These are phyloP conservation scores for Platanthera zijinensis DNA, from an alignment of 106 monocot genomes.

Conservation along the genomic window DNA sequence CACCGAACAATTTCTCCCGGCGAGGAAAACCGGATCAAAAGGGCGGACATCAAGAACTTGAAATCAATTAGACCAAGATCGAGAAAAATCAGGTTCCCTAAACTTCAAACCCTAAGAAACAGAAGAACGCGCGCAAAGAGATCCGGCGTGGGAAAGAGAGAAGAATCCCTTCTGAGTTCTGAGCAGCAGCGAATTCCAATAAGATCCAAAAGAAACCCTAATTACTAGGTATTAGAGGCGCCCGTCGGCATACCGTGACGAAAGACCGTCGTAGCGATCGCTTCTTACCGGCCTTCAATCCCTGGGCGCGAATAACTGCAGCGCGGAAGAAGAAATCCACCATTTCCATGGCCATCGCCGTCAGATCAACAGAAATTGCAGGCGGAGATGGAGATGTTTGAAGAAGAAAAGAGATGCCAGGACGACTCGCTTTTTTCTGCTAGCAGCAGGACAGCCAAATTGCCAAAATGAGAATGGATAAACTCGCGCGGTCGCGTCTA, in stretches of 20 bases:
- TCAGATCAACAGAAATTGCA: not conserved
- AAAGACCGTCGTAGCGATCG: conserved; percentile 8
- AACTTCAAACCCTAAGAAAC: not conserved
- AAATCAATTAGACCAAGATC: too few relatives aligned
- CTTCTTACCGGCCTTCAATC: conserved; percentile 8
- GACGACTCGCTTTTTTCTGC: not conserved
- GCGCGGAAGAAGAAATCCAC: conserved; percentile 1
- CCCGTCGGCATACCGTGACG: not conserved
- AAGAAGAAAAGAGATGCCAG: not conserved
- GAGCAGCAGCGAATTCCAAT: not conserved
- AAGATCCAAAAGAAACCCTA: conserved; percentile 12
- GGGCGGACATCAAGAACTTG: too few relatives aligned
- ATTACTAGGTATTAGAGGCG: conserved; percentile 2
- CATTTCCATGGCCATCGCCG: conserved; percentile 26
- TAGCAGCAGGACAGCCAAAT: not conserved
- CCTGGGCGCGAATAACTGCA: not conserved
- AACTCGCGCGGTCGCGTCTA: not conserved
- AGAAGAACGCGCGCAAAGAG: not conserved
- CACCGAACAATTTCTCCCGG: not conserved
- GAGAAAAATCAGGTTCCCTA: not conserved
- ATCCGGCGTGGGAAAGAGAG: not conserved
- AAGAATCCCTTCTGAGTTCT: not conserved
- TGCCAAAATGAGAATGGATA: not conserved
- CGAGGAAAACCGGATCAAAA: not conserved
- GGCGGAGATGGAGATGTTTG: not conserved